Evolutionary conservation across 2,329 filamentous ascomycete species (phyloP).

Genomic region (Cladosporium austrohemisphaericum): DNA sequence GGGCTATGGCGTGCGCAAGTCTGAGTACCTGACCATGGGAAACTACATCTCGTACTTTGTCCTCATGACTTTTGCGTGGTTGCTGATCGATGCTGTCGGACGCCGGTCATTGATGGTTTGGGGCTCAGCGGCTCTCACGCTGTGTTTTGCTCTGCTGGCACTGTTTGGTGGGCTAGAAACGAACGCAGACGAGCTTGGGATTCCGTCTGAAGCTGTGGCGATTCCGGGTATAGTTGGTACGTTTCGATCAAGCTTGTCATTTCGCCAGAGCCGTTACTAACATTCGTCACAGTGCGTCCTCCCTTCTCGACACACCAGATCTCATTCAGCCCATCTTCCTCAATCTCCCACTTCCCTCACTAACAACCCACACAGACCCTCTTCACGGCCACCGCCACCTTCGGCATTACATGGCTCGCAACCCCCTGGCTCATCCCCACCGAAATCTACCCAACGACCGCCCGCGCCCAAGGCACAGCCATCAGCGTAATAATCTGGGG

Average conservation of each 20-base stretch:
- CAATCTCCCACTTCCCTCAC: background rate
- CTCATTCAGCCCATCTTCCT: background rate
- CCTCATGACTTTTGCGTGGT: conserved; percentile 60
- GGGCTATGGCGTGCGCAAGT: conserved; percentile 49
- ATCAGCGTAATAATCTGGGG: conserved; percentile 56
- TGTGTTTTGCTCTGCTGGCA: conserved; percentile 50
- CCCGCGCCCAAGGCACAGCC: conserved; percentile 53
- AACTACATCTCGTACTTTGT: conserved; percentile 61
- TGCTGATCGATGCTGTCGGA: conserved; percentile 55
- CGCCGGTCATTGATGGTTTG: conserved; percentile 53
- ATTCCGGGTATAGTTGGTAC: conserved; percentile 47
- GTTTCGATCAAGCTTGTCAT: background rate
- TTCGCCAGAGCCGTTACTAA: background rate
- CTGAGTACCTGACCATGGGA: conserved; percentile 56
- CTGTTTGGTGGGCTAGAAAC: conserved; percentile 50
- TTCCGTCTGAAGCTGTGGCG: conserved; percentile 43
- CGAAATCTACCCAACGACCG: conserved; percentile 55
- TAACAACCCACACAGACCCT: conserved; percentile 33
- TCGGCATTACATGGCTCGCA: conserved; percentile 58
- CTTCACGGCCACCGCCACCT: conserved; percentile 57
- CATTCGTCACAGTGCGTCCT: background rate
- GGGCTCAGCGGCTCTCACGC: conserved; percentile 48
- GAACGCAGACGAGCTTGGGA: conserved; percentile 36
- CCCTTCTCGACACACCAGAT: background rate
- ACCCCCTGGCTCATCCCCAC: conserved; percentile 59